Evolutionary conservation across 352 stramenopile genomes (phyloP).

Genomic region (Globisporangium uncinulatum): DNA sequence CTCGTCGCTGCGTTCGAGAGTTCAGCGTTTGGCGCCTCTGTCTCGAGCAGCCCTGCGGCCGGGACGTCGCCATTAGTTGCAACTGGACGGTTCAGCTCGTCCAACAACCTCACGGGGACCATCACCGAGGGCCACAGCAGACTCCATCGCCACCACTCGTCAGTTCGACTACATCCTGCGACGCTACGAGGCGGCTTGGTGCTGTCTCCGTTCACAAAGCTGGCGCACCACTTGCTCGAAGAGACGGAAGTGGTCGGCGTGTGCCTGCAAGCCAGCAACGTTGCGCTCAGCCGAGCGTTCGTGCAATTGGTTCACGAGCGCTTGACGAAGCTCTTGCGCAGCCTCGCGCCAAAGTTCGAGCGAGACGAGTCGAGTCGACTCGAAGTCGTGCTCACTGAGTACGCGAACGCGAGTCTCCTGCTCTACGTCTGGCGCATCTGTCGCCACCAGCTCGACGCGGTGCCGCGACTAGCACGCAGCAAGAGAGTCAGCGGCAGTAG

Average conservation of each 20-base stretch:
- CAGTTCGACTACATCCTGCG: not conserved
- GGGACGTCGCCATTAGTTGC: too few species aligned
- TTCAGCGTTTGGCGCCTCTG: slow-evolving; percentile 13
- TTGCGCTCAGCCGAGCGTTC: slow-evolving; percentile 48
- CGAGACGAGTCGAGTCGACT: slow-evolving; percentile 21
- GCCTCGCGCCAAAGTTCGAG: slow-evolving; percentile 26
- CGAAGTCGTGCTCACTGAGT: slow-evolving; percentile 46
- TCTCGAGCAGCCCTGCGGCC: not conserved
- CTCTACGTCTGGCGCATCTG: slow-evolving; percentile 65
- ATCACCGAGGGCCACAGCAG: slow-evolving; percentile 7
- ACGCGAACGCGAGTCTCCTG: slow-evolving; percentile 47
- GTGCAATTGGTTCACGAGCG: slow-evolving; percentile 65
- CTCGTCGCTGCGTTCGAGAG: slow-evolving; percentile 21
- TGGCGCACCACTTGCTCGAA: slow-evolving; percentile 66
- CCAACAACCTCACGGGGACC: too few species aligned
- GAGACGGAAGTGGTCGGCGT: slow-evolving; percentile 62
- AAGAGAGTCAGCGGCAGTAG: slow-evolving; percentile 4
- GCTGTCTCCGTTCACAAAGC: slow-evolving; percentile 59
- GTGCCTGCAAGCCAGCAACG: slow-evolving; percentile 60
- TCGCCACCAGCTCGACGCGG: slow-evolving; percentile 46
- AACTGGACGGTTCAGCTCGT: too few species aligned
- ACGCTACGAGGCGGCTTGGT: not conserved
- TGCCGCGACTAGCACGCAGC: slow-evolving; percentile 23
- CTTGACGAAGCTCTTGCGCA: slow-evolving; percentile 34
- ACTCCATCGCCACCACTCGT: slow-evolving; percentile 5